Evolutionary conservation across 2,329 filamentous ascomycete species (phyloP).

Genomic region (Exophiala aquamarina): DNA sequence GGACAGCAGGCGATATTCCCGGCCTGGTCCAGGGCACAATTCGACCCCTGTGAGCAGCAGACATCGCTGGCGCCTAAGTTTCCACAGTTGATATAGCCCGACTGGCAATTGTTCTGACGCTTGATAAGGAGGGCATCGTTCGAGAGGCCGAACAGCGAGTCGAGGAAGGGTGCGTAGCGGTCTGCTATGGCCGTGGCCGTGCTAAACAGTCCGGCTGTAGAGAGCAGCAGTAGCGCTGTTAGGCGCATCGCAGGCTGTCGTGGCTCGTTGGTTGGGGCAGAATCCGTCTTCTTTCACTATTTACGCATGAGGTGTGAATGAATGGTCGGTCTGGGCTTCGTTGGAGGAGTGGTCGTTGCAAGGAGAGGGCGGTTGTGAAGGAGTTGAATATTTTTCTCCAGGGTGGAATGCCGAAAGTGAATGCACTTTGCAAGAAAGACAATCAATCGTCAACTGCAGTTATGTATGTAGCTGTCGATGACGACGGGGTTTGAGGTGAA

Average conservation of each 20-base stretch:
- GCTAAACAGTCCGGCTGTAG: constrained; percentile 7
- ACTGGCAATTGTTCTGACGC: constrained; percentile 44
- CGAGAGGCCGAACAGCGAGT: constrained; percentile 18
- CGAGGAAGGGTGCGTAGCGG: constrained; percentile 20
- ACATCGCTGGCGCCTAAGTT: constrained; percentile 52
- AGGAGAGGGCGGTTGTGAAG: no score
- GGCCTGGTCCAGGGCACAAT: constrained; percentile 57
- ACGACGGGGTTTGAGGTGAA: no score
- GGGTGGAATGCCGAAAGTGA: no score
- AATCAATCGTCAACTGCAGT: no score
- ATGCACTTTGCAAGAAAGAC: no score
- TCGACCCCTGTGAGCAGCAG: constrained; percentile 55
- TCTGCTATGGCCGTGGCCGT: constrained; percentile 3
- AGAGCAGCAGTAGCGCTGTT: constrained; percentile 1
- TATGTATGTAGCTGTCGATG: no score
- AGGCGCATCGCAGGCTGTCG: constrained; percentile 12
- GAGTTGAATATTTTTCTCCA: no score
- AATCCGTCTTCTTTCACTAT: constrained; percentile 9
- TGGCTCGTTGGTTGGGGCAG: background rate
- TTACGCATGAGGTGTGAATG: constrained; percentile 9
- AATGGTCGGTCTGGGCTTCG: no score
- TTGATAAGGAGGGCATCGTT: constrained; percentile 22
- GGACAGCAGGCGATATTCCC: constrained; percentile 64
- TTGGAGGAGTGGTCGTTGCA: no score
- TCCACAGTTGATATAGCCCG: constrained; percentile 53